Conservation (phyloP, 2,329 filamentous ascomycete genomes). For the Scedosporium apiospermum region DNA sequence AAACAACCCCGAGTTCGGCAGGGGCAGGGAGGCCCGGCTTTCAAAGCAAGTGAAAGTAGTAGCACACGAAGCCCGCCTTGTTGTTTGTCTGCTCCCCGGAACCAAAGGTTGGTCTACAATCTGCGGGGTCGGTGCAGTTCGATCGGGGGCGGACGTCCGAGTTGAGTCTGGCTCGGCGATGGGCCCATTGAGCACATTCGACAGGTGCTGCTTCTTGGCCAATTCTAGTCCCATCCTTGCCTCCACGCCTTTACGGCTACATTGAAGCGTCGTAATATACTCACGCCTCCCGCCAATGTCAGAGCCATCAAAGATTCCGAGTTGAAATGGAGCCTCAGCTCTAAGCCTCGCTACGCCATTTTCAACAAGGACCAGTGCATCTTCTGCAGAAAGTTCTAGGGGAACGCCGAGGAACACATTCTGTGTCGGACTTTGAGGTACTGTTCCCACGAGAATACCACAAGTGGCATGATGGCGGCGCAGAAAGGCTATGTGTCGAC, state of each 20-base stretch:
- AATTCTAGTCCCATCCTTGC: constrained; percentile 28
- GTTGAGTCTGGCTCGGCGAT: too few species aligned
- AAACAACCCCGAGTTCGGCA: background rate
- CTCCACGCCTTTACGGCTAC: constrained; percentile 31
- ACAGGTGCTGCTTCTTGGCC: constrained; percentile 17
- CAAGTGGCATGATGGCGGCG: constrained; percentile 76
- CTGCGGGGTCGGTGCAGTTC: too few species aligned
- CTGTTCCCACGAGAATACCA: constrained; percentile 75
- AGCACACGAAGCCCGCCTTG: background rate
- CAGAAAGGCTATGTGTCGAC: constrained; percentile 66
- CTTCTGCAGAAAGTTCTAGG: constrained; percentile 82
- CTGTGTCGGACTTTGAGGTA: constrained; percentile 88
- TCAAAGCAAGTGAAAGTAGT: background rate
- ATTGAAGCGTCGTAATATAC: constrained; percentile 52
- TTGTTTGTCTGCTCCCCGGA: too few species aligned
- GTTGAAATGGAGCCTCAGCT: constrained; percentile 68
- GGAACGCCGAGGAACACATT: constrained; percentile 89
- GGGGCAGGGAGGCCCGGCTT: background rate
- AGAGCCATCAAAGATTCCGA: constrained; percentile 49
- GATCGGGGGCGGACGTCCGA: too few species aligned
- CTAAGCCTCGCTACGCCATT: constrained; percentile 69
- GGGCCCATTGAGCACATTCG: too few species aligned
- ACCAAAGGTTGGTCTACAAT: too few species aligned
- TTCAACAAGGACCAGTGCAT: constrained; percentile 72
- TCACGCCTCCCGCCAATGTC: constrained; percentile 44